Evolutionary conservation across 495 filamentous ascomycete species (phyloP).

Genomic region (Chaetomium cochliodes): DNA sequence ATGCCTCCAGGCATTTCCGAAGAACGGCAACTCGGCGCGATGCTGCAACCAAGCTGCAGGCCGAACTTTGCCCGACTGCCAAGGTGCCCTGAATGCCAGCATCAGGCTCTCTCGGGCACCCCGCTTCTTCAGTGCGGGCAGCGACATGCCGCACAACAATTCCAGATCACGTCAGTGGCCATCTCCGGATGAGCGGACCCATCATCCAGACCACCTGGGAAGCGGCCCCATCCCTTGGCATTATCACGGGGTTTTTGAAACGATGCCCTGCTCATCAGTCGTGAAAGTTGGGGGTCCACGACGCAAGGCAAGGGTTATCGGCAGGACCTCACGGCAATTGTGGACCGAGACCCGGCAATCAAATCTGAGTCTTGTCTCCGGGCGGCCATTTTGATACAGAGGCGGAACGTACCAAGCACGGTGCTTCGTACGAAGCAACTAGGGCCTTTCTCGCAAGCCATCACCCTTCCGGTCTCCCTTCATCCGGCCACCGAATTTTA

Average conservation of each 20-base stretch:
- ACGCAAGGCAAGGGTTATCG: constrained; percentile 16
- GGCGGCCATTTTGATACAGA: not conserved
- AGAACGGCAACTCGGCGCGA: constrained; percentile 24
- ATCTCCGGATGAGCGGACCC: constrained; percentile 34
- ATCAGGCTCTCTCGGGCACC: constrained; percentile 6
- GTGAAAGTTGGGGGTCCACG: constrained; percentile 11
- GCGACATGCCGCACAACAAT: constrained; percentile 15
- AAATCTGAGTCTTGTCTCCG: too few species aligned
- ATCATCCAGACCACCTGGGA: constrained; percentile 14
- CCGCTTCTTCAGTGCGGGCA: constrained; percentile 13
- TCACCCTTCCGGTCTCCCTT: not conserved
- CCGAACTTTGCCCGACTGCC: constrained; percentile 23
- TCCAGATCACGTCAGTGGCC: constrained; percentile 17
- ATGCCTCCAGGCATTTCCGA: not conserved
- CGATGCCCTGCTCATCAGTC: constrained; percentile 11
- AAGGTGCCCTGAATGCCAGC: constrained; percentile 2
- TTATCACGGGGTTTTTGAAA: constrained; percentile 18
- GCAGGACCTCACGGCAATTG: constrained; percentile 31
- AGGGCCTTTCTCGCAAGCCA: not conserved
- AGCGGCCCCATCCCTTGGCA: constrained; percentile 13
- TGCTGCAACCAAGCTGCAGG: constrained; percentile 29
- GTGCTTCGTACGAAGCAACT: too few species aligned
- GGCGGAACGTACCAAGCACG: too few species aligned
- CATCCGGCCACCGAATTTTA: not conserved
- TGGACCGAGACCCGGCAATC: constrained; percentile 28